These are phyloP conservation scores for Boletus sp. DNA, from an alignment of 768 basidiomycete species.

Conservation along the genomic window DNA sequence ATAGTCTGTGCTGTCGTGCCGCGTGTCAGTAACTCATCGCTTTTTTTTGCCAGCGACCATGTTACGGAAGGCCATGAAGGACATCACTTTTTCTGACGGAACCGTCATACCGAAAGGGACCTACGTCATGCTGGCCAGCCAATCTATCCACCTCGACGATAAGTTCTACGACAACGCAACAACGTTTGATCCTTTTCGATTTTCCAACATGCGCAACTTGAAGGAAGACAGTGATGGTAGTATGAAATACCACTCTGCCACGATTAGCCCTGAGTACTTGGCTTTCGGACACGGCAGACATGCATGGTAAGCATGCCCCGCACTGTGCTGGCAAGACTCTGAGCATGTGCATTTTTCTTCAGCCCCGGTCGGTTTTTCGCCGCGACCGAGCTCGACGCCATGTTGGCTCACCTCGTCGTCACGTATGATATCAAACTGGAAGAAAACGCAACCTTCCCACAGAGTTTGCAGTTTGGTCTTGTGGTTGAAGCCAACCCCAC, in stretches of 20 bases:
- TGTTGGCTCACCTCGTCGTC: not conserved
- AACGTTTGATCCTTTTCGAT: not conserved
- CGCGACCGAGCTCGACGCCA: not conserved
- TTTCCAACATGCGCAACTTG: not conserved
- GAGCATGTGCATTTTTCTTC: not conserved
- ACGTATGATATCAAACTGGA: not conserved
- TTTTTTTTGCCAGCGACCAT: conserved; percentile 2
- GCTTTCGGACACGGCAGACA: not conserved
- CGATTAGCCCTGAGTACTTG: not conserved
- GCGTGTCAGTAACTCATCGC: not conserved
- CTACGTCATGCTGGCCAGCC: conserved; percentile 22
- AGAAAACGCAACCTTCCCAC: not conserved
- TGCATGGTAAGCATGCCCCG: not conserved
- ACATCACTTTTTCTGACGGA: conserved; percentile 35
- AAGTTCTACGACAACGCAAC: conserved; percentile 33
- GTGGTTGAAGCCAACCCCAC: not conserved
- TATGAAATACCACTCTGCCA: not conserved
- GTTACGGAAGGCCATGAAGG: conserved; percentile 9
- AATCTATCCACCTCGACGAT: conserved; percentile 23
- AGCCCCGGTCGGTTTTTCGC: not conserved
- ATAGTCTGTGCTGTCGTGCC: not conserved
- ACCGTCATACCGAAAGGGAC: conserved; percentile 36
- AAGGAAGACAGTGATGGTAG: not conserved
- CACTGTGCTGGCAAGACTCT: not conserved
- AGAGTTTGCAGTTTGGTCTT: not conserved